A percentile compares a stretch with the other conserved stretches of the same genome.
These are phyloP conservation scores for Ochromonas danica DNA, from an alignment of 108 stramenopile genomes.

Conservation along the genomic window DNA sequence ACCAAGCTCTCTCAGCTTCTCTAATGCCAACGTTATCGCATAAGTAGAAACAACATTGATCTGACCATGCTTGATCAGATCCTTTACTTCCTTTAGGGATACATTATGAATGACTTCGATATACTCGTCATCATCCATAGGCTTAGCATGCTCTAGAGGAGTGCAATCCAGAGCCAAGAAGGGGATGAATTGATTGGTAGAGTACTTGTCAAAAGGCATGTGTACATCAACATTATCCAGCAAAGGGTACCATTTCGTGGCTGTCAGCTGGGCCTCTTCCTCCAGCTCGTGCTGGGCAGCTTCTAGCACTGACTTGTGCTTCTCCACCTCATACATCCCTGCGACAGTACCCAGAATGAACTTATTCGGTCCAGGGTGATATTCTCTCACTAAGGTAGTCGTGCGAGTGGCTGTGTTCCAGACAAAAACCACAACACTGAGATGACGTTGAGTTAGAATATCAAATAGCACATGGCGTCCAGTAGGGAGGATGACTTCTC, in stretches of 20 bases:
- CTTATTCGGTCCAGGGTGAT: not conserved
- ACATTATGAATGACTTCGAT: not conserved
- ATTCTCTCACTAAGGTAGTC: not conserved
- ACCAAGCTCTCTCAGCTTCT: constrained; percentile 8
- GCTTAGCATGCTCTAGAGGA: not conserved
- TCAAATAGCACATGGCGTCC: not conserved
- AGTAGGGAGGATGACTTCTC: not conserved
- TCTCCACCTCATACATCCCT: not conserved
- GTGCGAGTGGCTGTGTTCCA: not conserved
- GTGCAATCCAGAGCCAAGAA: constrained; percentile 15
- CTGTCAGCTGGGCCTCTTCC: constrained; percentile 6
- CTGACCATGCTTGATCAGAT: not conserved
- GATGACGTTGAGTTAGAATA: not conserved
- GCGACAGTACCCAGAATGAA: constrained; percentile 11
- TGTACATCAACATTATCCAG: not conserved
- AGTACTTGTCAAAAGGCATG: constrained; percentile 12
- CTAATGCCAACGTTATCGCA: not conserved
- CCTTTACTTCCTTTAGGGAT: not conserved
- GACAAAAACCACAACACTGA: constrained; percentile 1
- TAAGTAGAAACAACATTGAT: constrained; percentile 10
- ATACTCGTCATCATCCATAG: constrained; percentile 20
- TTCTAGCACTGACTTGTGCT: not conserved
- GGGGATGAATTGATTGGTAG: not conserved
- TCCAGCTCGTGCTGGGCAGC: constrained; percentile 9
- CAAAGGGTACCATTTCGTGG: not conserved